Evolutionary conservation across 2,329 filamentous ascomycete genomes (phyloP), one percentile per base, ranked within the genome.

Genomic region (Fusarium sp.): DNA sequence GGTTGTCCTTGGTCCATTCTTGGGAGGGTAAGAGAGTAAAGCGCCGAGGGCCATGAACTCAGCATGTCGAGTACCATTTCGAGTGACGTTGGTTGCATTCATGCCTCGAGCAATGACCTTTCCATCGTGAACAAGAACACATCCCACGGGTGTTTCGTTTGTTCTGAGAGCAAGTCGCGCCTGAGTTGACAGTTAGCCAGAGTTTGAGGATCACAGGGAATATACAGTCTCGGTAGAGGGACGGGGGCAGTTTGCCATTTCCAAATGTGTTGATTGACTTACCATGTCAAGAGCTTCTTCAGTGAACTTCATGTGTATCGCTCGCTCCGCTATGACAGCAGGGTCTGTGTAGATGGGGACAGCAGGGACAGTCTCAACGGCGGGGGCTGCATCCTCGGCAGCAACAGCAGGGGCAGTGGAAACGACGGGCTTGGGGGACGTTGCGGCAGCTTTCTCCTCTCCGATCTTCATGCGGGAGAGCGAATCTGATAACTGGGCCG

Each of bases 81-180:
- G 90, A 32, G 93, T 96, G 76, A 93, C 88, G 79, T 98, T 99
- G 60, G 96, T 99, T 73, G 97, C 96, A 79, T 99, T 99, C 93
- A 98, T 98, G 71, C 96, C 96, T 72, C 89, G 89, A 47, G 94
- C 95, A 74, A 99, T 95, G 73, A 98, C 88, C 75, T 90, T 87
- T 74, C 91, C 92, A 34, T 94, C 84, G 80, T 95, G 89, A 28
- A 98, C 95, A 60, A 99, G 91, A 38, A 99, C 95, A 82, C 96
- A 99, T 55, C 96, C 97, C 26, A 99, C 96, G 3, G 96, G 96
- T 3, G 97, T 98, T 85, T 99, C 96, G 77, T 97, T 95, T 70
- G 90, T 93, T 76, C 86, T 86, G 55, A 99, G 89, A 28, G 97
- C 96, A 74, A 94, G 89, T 78, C 96, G 92, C 66, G 95, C 96